phyloP scores from a whole-genome alignment of 2,329 filamentous ascomycete genomes.

The Claviceps pazoutovae region DNA sequence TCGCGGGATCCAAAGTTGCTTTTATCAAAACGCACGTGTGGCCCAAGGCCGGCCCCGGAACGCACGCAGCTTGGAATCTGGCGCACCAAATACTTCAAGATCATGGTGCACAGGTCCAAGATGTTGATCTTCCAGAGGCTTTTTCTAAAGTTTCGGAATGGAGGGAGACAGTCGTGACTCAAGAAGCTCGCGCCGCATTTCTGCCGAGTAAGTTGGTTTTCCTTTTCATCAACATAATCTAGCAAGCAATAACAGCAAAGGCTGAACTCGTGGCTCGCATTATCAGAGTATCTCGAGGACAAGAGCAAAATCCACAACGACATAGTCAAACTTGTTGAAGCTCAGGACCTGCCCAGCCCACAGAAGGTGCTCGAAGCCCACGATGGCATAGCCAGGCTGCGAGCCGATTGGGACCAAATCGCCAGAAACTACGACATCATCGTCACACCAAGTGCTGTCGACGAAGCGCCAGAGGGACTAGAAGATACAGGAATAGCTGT shows the following conservation, averaged over 20 bases:
- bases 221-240: not conserved
- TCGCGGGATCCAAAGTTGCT: slow-evolving; percentile 39
- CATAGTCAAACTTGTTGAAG: slow-evolving; percentile 38
- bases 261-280: slow-evolving; percentile 19
- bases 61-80: slow-evolving; percentile 25
- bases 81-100: slow-evolving; percentile 24
- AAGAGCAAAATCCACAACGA: slow-evolving; percentile 31
- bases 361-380: slow-evolving; percentile 36
- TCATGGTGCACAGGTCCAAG: slow-evolving; percentile 40
- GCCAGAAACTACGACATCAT: slow-evolving; percentile 38
- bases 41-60: slow-evolving; percentile 29
- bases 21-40: slow-evolving; percentile 41
- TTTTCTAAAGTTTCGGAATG: slow-evolving; percentile 36
- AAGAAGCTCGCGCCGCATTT: slow-evolving; percentile 8
- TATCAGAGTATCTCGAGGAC: slow-evolving; percentile 32
- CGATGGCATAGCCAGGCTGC: slow-evolving; percentile 37
- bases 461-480: slow-evolving; percentile 42
- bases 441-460: slow-evolving; percentile 42
- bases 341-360: slow-evolving; percentile 26
- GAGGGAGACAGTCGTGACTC: slow-evolving; percentile 15
- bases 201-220: slow-evolving; percentile 6
- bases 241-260: not conserved
- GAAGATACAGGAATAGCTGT: slow-evolving; percentile 38
- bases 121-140: slow-evolving; percentile 36
- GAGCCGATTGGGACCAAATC: slow-evolving; percentile 41